Evolutionary conservation across 2,329 filamentous ascomycete genomes (phyloP), one percentile per base, ranked within the genome.

Genomic region (Fusarium proliferatum): DNA sequence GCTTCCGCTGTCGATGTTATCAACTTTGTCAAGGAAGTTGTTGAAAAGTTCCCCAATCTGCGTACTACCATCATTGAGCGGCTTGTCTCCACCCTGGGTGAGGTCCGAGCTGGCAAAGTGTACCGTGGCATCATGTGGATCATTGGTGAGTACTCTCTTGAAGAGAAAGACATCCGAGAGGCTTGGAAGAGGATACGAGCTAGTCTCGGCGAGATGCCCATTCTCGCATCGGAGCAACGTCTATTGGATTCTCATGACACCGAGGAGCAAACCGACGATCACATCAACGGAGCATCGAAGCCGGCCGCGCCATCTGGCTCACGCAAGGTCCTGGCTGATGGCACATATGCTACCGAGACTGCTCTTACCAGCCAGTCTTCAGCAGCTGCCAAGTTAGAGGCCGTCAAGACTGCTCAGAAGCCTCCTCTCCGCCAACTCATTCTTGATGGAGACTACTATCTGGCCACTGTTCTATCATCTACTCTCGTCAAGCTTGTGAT

Each of bases 101-200:
- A 99, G 82, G 96, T 99, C 33, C 92, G 96, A 68, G 95, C 96
- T 71, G 96, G 96, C 51, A 99, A 98, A 86, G 96, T 99, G 21
- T 99, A 98, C 82, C 91, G 96, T 64, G 96, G 96, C 53, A 96
- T 97, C 51, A 87, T 99, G 73, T 99, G 96, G 96, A 97, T 98
- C 78, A 91, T 99, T 75, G 96, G 96, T 81, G 96, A 99, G 83
- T 99, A 98, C 82, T 97, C 95, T 36, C 86, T 97, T 38, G 95
- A 98, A 80, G 93, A 96, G 82, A 95, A 91, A 79, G 95, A 98
- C 78, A 98, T 99, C 77, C 90, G 94, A 74, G 96, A 97, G 79
- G 96, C 96, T 0, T 99, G 96, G 96, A 98, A 96, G 85, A 91
- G 94, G 72, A 98, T 99, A 81, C 91, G 96, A 68, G 91, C 95